Evolutionary conservation across 2,329 filamentous ascomycete species (phyloP), one percentile per base, ranked within the genome.

Genomic region (Graphiopsis chlorocephala): DNA sequence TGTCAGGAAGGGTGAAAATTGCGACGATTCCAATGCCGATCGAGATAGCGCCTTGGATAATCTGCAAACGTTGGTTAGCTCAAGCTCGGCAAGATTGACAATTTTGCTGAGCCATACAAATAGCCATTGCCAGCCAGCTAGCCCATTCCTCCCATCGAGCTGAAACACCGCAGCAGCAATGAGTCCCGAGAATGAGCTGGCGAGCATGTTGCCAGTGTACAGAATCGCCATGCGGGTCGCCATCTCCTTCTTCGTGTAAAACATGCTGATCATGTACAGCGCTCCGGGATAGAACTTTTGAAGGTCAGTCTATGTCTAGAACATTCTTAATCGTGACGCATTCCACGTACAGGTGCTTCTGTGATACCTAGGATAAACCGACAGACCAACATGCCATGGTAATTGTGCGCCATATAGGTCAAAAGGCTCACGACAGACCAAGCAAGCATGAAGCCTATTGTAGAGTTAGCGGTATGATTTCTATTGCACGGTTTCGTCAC

Each of bases 1-100:
- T 90, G 72, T 91, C 86, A 0, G 89, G 89, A 15, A 92, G 78
- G 28, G 91, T 77, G 69, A 85, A 86, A 72, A 82, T 83, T 1
- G 86, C 81, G 0, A 74, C 70, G 6, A 86, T 73, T 15, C 88
- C 88, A 33, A 91, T 81, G 11, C 79, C 79, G 29, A 91, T 79
- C 1, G 89, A 91, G 60, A 55, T 29, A 10, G 47, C 60, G 20
- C 60, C 60, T 62, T 62, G 60, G 4, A 62, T 52, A 14, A 62
- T 62, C 45, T 78, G 26, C 4, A 29, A 29, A 31, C 1, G 17
- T 53, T n/a, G 31, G 26, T 20, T 5, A 6, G n/a, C n/a, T n/a
- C n/a, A 31, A 20, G 28, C 28, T 20, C 26, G 6, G 26, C 4
- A 20, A 31, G 2, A 12, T 20, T 17, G 20, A 20, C 12, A 2